Percentiles rank a stretch among this genome's conserved stretches.
Evolutionary conservation across 2,329 filamentous ascomycete genomes (phyloP).

Genomic region (Didymella sp.): DNA sequence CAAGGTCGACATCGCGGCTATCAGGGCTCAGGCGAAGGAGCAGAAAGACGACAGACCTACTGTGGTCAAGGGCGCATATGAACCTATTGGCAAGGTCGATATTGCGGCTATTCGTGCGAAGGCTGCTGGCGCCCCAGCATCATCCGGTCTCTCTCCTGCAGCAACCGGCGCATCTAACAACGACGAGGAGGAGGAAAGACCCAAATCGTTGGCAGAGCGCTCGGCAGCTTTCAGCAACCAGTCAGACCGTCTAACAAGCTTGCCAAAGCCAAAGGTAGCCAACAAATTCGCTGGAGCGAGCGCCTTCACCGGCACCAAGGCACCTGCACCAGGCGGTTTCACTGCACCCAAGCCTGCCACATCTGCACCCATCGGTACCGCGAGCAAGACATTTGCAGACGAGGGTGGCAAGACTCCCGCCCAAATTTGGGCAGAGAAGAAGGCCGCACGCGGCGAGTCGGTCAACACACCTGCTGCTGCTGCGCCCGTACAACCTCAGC

Average conservation of each 20-base stretch:
- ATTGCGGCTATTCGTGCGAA: slow-evolving; percentile 91
- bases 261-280: slow-evolving; percentile 94
- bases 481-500: slow-evolving; percentile 61
- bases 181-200: slow-evolving; percentile 52
- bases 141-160: slow-evolving; percentile 52
- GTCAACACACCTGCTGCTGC: slow-evolving; percentile 56
- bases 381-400: slow-evolving; percentile 93
- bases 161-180: slow-evolving; percentile 53
- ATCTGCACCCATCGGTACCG: slow-evolving; percentile 73
- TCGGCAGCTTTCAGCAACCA: slow-evolving; percentile 72
- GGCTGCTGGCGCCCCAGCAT: slow-evolving; percentile 63
- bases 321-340: slow-evolving; percentile 76
- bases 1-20: slow-evolving; percentile 95
- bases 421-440: slow-evolving; percentile 97
- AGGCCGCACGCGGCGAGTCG: slow-evolving; percentile 75
- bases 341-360: slow-evolving; percentile 66
- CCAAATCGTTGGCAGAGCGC: slow-evolving; percentile 75
- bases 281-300: slow-evolving; percentile 81
- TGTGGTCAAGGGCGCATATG: slow-evolving; percentile 89
- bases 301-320: slow-evolving; percentile 85
- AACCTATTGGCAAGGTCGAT: slow-evolving; percentile 95
- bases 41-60: slow-evolving; percentile 77
- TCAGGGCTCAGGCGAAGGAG: slow-evolving; percentile 76
- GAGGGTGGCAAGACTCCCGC: slow-evolving; percentile 95
- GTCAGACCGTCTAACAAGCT: slow-evolving; percentile 80